These are phyloP conservation scores for Cryptococcus sp. DNA, from an alignment of 1,284 basidiomycete species.

Conservation along the genomic window DNA sequence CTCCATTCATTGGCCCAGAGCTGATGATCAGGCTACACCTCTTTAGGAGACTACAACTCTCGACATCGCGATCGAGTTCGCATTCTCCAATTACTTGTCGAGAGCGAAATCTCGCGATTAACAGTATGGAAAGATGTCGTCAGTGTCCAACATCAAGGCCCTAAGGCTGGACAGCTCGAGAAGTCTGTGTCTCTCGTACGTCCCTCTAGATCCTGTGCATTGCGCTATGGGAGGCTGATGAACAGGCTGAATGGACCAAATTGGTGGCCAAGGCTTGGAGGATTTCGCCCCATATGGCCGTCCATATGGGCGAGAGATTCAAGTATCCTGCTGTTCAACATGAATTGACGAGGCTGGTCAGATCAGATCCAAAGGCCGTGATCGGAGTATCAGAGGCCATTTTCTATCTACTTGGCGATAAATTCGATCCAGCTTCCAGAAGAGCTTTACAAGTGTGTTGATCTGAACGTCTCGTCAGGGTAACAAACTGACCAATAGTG, in stretches of 20 bases:
- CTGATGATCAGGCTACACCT: slow-evolving; percentile 26
- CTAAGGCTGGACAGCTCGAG: slow-evolving; percentile 45
- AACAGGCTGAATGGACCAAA: slow-evolving; percentile 64
- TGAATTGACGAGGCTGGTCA: slow-evolving; percentile 74
- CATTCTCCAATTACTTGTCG: slow-evolving; percentile 74
- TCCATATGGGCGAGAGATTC: slow-evolving; percentile 83
- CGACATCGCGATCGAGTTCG: slow-evolving; percentile 63
- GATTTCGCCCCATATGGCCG: slow-evolving; percentile 72
- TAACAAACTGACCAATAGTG: slow-evolving; percentile 53
- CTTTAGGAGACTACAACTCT: slow-evolving; percentile 56
- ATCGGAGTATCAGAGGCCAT: slow-evolving; percentile 75
- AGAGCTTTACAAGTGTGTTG: slow-evolving; percentile 67
- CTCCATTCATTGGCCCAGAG: background rate
- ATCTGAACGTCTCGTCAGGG: background rate
- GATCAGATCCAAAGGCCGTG: slow-evolving; percentile 66
- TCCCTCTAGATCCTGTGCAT: background rate
- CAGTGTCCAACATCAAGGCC: slow-evolving; percentile 60
- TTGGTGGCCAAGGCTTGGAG: slow-evolving; percentile 76
- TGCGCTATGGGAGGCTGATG: background rate
- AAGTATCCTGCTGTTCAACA: slow-evolving; percentile 59
- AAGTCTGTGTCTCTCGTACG: slow-evolving; percentile 60
- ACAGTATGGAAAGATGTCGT: slow-evolving; percentile 88
- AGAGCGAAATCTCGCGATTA: slow-evolving; percentile 83
- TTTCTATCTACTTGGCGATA: slow-evolving; percentile 71
- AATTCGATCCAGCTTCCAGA: slow-evolving; percentile 55